Base-by-base conservation (phyloP, 305 asterid species). In the Euphrasia arctica region DNA sequence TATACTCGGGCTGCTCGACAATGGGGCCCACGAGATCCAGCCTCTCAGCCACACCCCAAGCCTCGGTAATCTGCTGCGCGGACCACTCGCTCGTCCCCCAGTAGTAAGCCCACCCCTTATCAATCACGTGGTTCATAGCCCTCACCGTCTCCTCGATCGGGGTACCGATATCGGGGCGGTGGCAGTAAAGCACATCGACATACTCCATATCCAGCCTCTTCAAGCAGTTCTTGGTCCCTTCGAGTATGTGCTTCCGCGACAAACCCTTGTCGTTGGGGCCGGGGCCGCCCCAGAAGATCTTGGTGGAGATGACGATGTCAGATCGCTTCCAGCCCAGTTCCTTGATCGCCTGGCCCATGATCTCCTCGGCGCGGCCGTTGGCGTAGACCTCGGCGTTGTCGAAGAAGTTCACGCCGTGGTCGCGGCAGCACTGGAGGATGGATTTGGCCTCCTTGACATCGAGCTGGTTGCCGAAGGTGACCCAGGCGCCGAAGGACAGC, bases 81-180 rank as follows among this genome's bases (percentile, higher is more conserved):
- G 94, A 84, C 99, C 99, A 93, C 75, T 93, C 99, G 59, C 99
- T 93, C 0, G 99, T 93, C 6, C 99, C 97, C 99, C 99, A 90
- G 64, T 93, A 93, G 74, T 73, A 93, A 4, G 99, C 99, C 99
- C 94, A 90, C 0, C 99, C 99, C 60, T 93, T 93, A 66, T 93
- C 97, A 74, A 93, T 93, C 60, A 90, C 98, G 65, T 87, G 58
- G 60, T 90, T 93, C 97, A 93, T 90, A 14, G 98, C 97, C 81
- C 98, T 81, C 14, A 93, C 97, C 5, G 96, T 93, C 69, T 93
- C 98, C 73, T 93, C 98, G 70, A 93, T 82, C 9, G 97, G 98
- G 8, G 95, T 90, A 39, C 78, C 50, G 12, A 70, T 49, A 55
- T 93, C 97, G 31, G 98, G 95, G 71, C 98, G 70, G 25, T 93